Evolutionary conservation across 805 yeast species (phyloP).

Genomic region (Saturnispora serradocipensis): DNA sequence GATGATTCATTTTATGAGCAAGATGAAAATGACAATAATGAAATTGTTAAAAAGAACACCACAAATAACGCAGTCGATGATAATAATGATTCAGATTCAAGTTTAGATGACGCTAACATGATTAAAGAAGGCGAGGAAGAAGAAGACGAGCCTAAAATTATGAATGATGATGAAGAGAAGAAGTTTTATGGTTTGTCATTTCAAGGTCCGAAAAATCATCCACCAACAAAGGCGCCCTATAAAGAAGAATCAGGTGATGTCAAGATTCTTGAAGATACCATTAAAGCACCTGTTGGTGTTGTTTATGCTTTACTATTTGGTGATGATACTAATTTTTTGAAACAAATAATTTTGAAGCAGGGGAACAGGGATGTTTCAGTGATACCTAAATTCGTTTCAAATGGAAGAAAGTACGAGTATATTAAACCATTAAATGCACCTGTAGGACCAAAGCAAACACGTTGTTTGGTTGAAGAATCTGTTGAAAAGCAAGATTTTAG

Average conservation of each 20-base stretch:
- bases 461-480: slow-evolving; percentile 53
- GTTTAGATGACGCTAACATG: slow-evolving; percentile 27
- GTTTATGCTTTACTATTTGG: slow-evolving; percentile 57
- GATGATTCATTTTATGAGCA: slow-evolving; percentile 16
- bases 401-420: slow-evolving; percentile 43
- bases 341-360: slow-evolving; percentile 43
- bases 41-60: slow-evolving; percentile 11
- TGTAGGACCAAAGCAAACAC: slow-evolving; percentile 71
- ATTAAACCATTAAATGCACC: slow-evolving; percentile 57
- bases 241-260: slow-evolving; percentile 40
- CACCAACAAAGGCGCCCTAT: slow-evolving; percentile 33
- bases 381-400: slow-evolving; percentile 31
- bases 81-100: slow-evolving; percentile 20
- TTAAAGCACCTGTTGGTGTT: slow-evolving; percentile 55
- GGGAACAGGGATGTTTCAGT: slow-evolving; percentile 54
- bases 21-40: slow-evolving; percentile 20
- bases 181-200: slow-evolving; percentile 31
- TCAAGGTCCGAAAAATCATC: slow-evolving; percentile 31
- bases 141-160: slow-evolving; percentile 1
- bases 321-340: slow-evolving; percentile 38
- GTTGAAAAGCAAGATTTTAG: slow-evolving; percentile 44
- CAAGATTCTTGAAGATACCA: slow-evolving; percentile 41
- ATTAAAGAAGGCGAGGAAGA: slow-evolving; percentile 22
- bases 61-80: neutral
- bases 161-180: slow-evolving; percentile 17